Base-by-base conservation (phyloP, 345 rosid genomes). In the Diplotaxis tenuifolia region DNA sequence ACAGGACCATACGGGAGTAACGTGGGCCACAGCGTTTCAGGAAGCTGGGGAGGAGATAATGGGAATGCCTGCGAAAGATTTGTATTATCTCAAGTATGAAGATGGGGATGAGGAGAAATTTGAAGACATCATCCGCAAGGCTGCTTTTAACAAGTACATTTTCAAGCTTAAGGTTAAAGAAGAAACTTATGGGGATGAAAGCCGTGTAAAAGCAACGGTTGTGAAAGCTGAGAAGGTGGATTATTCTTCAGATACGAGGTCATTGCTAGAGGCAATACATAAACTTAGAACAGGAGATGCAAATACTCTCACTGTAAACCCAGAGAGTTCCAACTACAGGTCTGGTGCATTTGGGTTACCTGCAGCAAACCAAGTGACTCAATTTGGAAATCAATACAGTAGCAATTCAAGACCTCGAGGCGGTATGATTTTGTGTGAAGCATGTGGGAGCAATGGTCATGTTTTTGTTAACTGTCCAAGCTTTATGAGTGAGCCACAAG, bases 161-260 rank as follows among this genome's bases (percentile, higher is more conserved):
- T 85, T 95, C 76, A 95, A 95, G 91, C 80, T 95, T 79, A 95
- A 92, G 81, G 82, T 95, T 27, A 92, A 92, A 84, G 99, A 95
- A 77, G 97, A 95, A 78, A 87, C 84, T 1, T 90, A 80, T 63
- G 85, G 89, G 23, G 96, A 95, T 56, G 99, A 95, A 75, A 89
- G 84, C 78, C 93, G 97, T 4, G 89, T 95, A 69, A 95, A 88
- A 80, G 88, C 89, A 40, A 89, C 89, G 2, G 87, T 90, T 55
- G 84, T 88, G 72, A 94, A 83, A 81, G 93, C 85, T 34, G 98
- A 91, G 18, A 89, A 83, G 79, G 76, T 89, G 22, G 80, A 85
- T 59, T 81, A 83, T 77, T 70, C 85, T 21, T 83, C 86, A 14
- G 87, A 86, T 61, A 75, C 97, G 29, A 84, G 84, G 82, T 82